Percentiles rank a stretch among this genome's conserved stretches.
These are phyloP conservation scores for Asterochloris sp. DNA, from an alignment of 139 green algal genomes.

Conservation along the genomic window DNA sequence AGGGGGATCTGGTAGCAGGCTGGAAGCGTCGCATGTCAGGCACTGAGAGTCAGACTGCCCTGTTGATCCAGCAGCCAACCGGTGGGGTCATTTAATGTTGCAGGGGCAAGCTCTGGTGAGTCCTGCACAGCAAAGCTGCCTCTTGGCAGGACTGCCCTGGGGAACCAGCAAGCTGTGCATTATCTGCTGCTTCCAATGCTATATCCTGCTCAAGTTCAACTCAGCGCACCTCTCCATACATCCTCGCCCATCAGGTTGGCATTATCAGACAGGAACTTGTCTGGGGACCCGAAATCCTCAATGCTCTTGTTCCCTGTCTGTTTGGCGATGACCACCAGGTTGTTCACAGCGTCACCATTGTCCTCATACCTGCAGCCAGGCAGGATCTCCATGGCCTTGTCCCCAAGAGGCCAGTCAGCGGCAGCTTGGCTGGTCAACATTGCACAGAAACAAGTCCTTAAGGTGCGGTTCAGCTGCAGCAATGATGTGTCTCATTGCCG, in stretches of 20 bases:
- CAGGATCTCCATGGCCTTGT: background rate
- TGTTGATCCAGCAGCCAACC: background rate
- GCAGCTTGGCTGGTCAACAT: no score
- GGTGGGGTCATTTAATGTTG: background rate
- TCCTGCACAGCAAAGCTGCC: background rate
- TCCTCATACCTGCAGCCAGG: slow-evolving; percentile 82
- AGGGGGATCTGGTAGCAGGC: background rate
- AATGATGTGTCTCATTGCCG: no score
- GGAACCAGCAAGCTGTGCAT: background rate
- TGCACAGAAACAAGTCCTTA: no score
- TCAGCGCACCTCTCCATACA: slow-evolving; percentile 52
- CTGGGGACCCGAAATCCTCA: slow-evolving; percentile 74
- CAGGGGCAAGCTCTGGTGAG: background rate
- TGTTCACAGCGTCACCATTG: slow-evolving; percentile 93
- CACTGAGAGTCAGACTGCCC: background rate
- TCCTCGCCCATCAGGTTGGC: slow-evolving; percentile 82
- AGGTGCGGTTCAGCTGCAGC: no score
- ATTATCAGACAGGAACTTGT: slow-evolving; percentile 85
- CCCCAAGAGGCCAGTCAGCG: background rate
- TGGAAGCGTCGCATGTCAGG: background rate
- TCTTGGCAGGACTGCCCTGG: background rate
- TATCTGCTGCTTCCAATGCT: background rate
- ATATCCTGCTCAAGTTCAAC: background rate
- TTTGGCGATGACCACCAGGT: slow-evolving; percentile 76
- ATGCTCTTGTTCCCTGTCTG: slow-evolving; percentile 78